Percentiles rank a stretch among this genome's conserved stretches.
These are phyloP conservation scores for Polytrichum commune DNA, from an alignment of 225 moss, liverwort and hornwort species.

Conservation along the genomic window DNA sequence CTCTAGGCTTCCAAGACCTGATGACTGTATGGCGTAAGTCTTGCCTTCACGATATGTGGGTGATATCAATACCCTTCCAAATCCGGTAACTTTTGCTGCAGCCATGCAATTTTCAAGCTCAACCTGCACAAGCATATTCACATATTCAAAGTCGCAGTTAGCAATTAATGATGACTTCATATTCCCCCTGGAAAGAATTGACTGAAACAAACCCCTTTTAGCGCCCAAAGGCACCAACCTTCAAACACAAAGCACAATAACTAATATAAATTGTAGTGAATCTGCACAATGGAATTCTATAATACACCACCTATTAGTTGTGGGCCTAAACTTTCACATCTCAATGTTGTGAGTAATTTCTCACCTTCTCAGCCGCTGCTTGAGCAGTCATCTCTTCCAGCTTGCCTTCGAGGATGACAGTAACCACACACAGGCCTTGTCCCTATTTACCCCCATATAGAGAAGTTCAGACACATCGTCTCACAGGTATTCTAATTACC, in stretches of 20 bases:
- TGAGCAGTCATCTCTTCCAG: conserved; percentile 51
- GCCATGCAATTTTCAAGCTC: conserved; percentile 66
- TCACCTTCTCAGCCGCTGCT: conserved; percentile 56
- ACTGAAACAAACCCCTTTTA: background rate
- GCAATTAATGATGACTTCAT: background rate
- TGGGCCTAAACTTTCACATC: no score
- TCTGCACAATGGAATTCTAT: no score
- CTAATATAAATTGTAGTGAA: no score
- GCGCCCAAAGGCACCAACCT: no score
- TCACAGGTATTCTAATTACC: background rate
- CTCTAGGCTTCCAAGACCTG: conserved; percentile 66
- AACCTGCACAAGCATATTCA: conserved; percentile 24
- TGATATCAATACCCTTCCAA: conserved; percentile 54
- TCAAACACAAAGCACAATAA: no score
- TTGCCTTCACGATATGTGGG: conserved; percentile 66
- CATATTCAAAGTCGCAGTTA: no score
- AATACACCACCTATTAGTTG: no score
- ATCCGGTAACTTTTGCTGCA: conserved; percentile 46
- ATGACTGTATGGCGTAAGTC: conserved; percentile 64
- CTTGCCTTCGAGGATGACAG: conserved; percentile 58
- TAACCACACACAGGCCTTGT: conserved; percentile 60
- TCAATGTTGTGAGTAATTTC: background rate
- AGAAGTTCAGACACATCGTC: background rate
- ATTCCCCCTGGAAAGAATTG: background rate
- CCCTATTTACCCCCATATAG: conserved; percentile 29